phyloP scores from a whole-genome alignment of 306 rosid genomes.

The Pterocarpus santalinus region DNA sequence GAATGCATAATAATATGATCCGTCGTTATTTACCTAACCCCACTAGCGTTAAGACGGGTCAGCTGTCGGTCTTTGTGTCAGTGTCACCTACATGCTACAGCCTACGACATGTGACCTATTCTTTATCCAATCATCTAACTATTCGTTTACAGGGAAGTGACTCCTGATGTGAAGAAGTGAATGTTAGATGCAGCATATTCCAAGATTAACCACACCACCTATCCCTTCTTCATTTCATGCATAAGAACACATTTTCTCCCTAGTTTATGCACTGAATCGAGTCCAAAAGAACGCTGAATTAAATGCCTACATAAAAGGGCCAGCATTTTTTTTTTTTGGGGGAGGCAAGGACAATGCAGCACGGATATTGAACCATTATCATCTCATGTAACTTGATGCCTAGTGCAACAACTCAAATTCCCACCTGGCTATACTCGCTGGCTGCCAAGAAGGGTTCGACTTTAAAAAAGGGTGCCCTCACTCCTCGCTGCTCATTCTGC shows the following conservation, averaged over 20 bases:
- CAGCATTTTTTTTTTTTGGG: neutral
- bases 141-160: neutral
- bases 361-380: neutral
- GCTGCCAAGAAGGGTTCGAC: conserved; percentile 15
- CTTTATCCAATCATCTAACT: neutral
- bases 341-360: neutral
- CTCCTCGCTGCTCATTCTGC: neutral
- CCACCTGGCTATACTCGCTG: neutral
- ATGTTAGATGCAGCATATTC: neutral
- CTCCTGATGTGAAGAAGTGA: neutral
- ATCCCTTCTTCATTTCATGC: too few species aligned
- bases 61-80: neutral
- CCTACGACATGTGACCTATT: neutral
- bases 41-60: neutral
- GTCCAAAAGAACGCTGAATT: neutral
- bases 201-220: neutral
- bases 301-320: neutral
- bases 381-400: neutral
- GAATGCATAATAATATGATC: neutral
- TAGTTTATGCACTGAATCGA: too few species aligned
- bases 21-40: neutral
- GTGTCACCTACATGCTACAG: neutral
- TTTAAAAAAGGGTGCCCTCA: neutral
- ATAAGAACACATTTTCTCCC: too few species aligned
- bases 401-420: neutral